Evolutionary conservation across 441 rosid genomes (phyloP), one percentile per base, ranked within the genome.

Genomic region (Cnidoscolus chayamansa): DNA sequence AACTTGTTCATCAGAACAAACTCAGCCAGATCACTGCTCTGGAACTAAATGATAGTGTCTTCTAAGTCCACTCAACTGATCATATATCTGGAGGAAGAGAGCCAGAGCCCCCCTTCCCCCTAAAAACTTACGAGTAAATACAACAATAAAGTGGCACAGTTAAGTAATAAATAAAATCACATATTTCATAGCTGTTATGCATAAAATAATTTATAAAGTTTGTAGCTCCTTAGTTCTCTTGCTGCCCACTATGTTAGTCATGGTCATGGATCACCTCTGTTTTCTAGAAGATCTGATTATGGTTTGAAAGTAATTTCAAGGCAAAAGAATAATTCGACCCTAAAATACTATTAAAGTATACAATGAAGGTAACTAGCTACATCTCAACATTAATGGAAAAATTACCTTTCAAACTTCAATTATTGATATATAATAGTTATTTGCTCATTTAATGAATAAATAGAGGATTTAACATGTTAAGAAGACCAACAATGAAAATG

Each of bases 1-100:
- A 78, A 76, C 20, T 65, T 78, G 9, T 31, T 65, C 59, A 64
- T 70, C 17, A 64, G 64, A 72, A 61, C 50, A 31, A 74, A 66
- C 25, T 40, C 68, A 72, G 67, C 54, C 40, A 67, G 57, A 56
- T 50, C 57, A 67, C n/a, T 49, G 45, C 53, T 74, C 16, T 9
- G 60, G 70, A 75, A 73, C 17, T 71, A 31, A 65, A 64, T 40
- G 45, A 40, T 40, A 40, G 45, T 40, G 7, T 40, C 6, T 40
- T 6, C 45, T 40, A 5, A 3, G 7, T 40, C 6, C 45, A 6
- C 0, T 4, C 45, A 3, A 40, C 7, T 40, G 7, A 40, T 40
- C 45, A 40, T 40, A 40, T 6, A 40, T 40, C 40, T 35, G 3
- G 6, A 40, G 7, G 7, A 40, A 7, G 45, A 40, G 45, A 40